A percentile compares a stretch with the other conserved stretches of the same genome.
Evolutionary conservation across 768 basidiomycete genomes (phyloP).

Genomic region (Hygrocybe punicea): DNA sequence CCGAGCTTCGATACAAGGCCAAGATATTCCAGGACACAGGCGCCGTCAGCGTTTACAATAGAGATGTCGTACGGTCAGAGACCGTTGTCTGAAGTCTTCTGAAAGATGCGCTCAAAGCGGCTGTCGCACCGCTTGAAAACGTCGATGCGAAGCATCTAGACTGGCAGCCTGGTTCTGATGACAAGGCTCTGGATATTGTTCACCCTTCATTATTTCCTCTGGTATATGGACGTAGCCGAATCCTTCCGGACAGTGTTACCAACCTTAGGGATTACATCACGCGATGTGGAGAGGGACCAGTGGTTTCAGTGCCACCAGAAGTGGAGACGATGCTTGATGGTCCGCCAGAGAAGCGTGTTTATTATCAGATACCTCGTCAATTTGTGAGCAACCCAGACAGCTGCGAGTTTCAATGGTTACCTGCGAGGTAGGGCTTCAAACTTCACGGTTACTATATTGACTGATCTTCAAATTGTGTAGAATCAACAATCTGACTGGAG

Average conservation of each 20-base stretch:
- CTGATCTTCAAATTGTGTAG: too few species aligned
- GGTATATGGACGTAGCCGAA: slow-evolving; percentile 32
- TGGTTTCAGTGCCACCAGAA: too few species aligned
- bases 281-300: slow-evolving; percentile 23
- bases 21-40: slow-evolving; percentile 7
- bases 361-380: too few species aligned
- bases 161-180: too few species aligned
- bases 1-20: slow-evolving; percentile 26
- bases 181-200: slow-evolving; percentile 44
- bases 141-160: too few species aligned
- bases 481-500: too few species aligned
- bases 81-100: slow-evolving; percentile 26
- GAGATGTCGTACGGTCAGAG: slow-evolving; percentile 34
- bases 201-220: slow-evolving; percentile 45
- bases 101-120: slow-evolving; percentile 23
- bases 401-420: too few species aligned
- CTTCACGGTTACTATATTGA: too few species aligned
- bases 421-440: too few species aligned
- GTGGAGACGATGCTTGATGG: too few species aligned
- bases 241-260: slow-evolving; percentile 16
- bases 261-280: slow-evolving; percentile 24
- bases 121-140: slow-evolving; percentile 33
- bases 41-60: slow-evolving; percentile 21
- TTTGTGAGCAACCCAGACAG: too few species aligned
- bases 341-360: too few species aligned